Evolutionary conservation across 192 early-diverging fungal species (phyloP).

Genomic region (Gaertneriomyces semiglobifer): DNA sequence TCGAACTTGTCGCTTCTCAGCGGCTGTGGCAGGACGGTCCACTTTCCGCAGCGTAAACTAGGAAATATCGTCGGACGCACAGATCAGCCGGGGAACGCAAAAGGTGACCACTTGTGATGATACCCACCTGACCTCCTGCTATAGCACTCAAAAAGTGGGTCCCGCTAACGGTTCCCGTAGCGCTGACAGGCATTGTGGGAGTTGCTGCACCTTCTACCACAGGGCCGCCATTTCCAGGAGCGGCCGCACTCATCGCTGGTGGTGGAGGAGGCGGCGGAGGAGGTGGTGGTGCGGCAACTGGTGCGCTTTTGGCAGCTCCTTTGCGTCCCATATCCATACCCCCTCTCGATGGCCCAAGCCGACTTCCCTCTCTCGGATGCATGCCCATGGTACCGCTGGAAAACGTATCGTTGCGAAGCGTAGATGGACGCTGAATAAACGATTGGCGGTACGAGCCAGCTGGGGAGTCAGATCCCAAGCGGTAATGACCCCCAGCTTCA

Average conservation of each 20-base stretch:
- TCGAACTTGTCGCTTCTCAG: constrained; percentile 17
- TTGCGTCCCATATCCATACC: not conserved
- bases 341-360: not conserved
- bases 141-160: constrained; percentile 30
- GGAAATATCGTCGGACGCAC: not conserved
- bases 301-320: not conserved
- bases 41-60: constrained; percentile 43
- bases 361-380: no score
- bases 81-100: not conserved
- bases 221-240: not conserved
- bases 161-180: not conserved
- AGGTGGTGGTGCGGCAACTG: constrained; percentile 22
- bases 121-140: constrained; percentile 36
- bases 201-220: not conserved
- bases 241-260: constrained; percentile 7
- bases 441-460: no score
- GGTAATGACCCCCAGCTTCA: no score
- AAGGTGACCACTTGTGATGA: not conserved
- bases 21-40: constrained; percentile 14
- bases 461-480: no score
- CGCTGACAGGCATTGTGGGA: not conserved
- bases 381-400: no score
- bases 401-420: no score
- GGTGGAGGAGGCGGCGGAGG: constrained; percentile 41
- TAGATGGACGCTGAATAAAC: no score